Conservation (phyloP, 75 land plant species). For the Selaginella moellendorffii region DNA sequence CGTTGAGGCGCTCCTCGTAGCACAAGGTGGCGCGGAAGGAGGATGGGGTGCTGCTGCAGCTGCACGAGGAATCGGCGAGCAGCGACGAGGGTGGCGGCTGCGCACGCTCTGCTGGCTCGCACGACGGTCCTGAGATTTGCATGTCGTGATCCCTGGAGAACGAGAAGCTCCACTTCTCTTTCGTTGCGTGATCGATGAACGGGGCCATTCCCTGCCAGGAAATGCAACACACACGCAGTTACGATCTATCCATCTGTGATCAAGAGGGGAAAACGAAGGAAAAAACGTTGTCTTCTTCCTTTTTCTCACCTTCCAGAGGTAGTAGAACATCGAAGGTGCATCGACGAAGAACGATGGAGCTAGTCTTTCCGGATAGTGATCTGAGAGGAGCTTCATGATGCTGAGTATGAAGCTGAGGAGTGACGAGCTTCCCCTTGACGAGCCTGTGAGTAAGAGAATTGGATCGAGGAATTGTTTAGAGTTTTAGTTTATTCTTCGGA, state of each 20-base stretch:
- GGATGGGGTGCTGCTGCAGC: not conserved
- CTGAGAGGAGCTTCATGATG: slow-evolving; percentile 44
- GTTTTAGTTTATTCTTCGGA: not conserved
- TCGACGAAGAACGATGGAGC: slow-evolving; percentile 67
- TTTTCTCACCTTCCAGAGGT: slow-evolving; percentile 96
- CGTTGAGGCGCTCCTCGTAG: not conserved
- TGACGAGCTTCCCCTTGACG: not conserved
- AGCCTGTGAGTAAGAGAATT: not conserved
- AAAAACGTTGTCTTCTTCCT: too few species aligned
- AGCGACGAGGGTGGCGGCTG: not conserved
- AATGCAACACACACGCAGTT: too few species aligned
- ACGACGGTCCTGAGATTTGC: not conserved
- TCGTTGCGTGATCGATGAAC: not conserved
- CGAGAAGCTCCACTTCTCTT: not conserved
- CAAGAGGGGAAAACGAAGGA: too few species aligned
- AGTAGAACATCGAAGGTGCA: slow-evolving; percentile 77
- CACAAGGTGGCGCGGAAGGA: not conserved
- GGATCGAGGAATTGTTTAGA: slow-evolving; percentile 36
- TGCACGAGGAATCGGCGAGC: not conserved
- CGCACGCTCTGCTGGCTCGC: not conserved
- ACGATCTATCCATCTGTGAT: too few species aligned
- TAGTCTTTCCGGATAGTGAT: slow-evolving; percentile 68
- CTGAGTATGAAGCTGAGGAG: not conserved
- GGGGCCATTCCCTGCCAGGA: not conserved
- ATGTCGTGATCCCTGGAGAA: not conserved